Evolutionary conservation across 176 grass and related monocot species (phyloP), one percentile per base, ranked within the genome.

Genomic region (Carex myosuroides): DNA sequence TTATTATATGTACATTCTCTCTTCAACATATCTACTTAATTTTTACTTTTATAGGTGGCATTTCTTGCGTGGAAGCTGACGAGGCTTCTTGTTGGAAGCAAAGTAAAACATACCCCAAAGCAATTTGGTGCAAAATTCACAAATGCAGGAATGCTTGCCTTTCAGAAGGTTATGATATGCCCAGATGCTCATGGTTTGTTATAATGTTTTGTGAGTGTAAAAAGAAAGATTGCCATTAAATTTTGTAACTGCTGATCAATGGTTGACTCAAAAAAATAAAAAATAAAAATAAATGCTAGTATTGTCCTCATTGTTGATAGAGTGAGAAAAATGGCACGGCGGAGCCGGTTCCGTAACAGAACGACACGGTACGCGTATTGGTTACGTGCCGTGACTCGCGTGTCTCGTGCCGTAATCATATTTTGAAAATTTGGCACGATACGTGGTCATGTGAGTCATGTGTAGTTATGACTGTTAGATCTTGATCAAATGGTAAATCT

Each of bases 191-290:
- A 26, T 74, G 70, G 70, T 74, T 74, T 1, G 0, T 74, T 24
- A 74, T 13, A 5, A 74, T 74, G 70, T 74, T 52, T 50, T 74
- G 70, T 22, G 70, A 74, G 44, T 74, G 70, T 20, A 74, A 22
- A 21, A 74, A 52, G 70, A 74, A 50, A 52, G 20, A n/a, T 13
- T 74, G 70, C 20, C 24, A 74, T 8, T 72, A 44, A 10, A 11
- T 13, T 33, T 70, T 70, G 13, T 60, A 60, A 60, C 57, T 60
- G 17, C 57, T 18, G 57, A 60, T 60, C 57, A 60, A 60, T 60
- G 57, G 5, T 60, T 60, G 18, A 60, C 57, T 8, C 1, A n/a
- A 2, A n/a, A 60, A 8, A 20, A 50, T 64, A 30, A 18, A 18
- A 17, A 39, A n/a, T n/a, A n/a, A 16, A 32, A 64, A 48, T 50